phyloP scores from a whole-genome alignment of 176 grass and related monocot genomes.

The Musa beccarii region DNA sequence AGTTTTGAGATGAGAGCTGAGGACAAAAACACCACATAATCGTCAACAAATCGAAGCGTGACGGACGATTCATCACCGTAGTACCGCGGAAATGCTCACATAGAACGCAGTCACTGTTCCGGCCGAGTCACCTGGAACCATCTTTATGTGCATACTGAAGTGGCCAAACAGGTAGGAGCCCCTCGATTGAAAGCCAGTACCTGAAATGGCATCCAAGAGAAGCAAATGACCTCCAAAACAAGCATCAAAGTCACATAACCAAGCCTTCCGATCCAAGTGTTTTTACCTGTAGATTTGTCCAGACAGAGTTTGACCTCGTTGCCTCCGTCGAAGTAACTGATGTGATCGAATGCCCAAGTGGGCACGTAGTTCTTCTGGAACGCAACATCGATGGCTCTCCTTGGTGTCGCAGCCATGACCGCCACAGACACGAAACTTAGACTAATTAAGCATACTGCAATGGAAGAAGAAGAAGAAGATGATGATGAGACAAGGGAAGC shows the following conservation, averaged over 20 bases:
- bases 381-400: not conserved
- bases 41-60: too few relatives aligned
- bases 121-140: slow-evolving; percentile 13
- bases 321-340: slow-evolving; percentile 2
- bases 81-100: not conserved
- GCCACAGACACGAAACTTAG: not conserved
- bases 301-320: slow-evolving; percentile 3
- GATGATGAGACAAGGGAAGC: not conserved
- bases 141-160: slow-evolving; percentile 18
- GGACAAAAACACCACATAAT: not conserved
- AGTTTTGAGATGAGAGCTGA: slow-evolving; percentile 14
- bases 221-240: too few relatives aligned
- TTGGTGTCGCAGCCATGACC: not conserved
- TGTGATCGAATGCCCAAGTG: slow-evolving; percentile 13
- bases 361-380: slow-evolving; percentile 16
- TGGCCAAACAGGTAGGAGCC: slow-evolving; percentile 15
- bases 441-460: not conserved
- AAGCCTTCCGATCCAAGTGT: not conserved
- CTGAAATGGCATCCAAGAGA: not conserved
- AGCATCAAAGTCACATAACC: not conserved
- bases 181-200: slow-evolving; percentile 8
- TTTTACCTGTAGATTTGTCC: slow-evolving; percentile 1
- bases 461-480: not conserved
- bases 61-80: too few relatives aligned
- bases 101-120: slow-evolving; percentile 9